Base-by-base conservation (phyloP, 495 filamentous ascomycete species). In the Penicillium fimorum region DNA sequence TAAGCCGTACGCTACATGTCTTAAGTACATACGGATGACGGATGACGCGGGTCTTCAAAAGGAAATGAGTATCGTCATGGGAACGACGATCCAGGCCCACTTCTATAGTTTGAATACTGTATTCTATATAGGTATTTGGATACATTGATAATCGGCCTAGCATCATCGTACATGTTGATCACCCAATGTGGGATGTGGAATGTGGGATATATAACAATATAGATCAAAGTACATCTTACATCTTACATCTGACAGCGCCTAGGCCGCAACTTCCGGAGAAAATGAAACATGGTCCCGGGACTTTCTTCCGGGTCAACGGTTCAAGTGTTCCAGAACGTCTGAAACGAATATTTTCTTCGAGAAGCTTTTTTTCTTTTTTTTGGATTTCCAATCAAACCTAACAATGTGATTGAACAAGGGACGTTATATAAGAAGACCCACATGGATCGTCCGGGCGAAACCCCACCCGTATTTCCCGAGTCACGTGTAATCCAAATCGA, bases 21-120 rank as follows among this genome's bases (percentile, higher is more conserved):
- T 60, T 60, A 66, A 55, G 60, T 30, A 27, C 25, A 27, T 27
- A 66, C 55, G 57, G 57, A 68, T 63, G 65, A 66, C 55, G 57
- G 57, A 68, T 63, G 65, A 63, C 62, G 60, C 55, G 57, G 62
- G 59, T 55, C 42, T 56, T 33, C 22, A 2, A 38, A 44, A 57
- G 54, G 50, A 65, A 63, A 66, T 68, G 59, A 63, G 59, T 40
- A 66, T 66, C 65, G 65, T 66, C 65, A 68, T 68, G 59, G 57
- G 33, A 55, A 40, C 57, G 65, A 65, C 53, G 65, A 68, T 68
- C 65, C 18, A 61, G 62, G 63, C 65, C 65, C 65, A 66, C 65
- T 35, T 29, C 10, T 41, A 41, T 45, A 41, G 2, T 43, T 50
- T 55, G 35, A 12, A 43, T 42, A 22, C 35, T 51, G 49, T 42